Base-by-base conservation (phyloP, 345 rosid genomes). In the Psidium guajava region DNA sequence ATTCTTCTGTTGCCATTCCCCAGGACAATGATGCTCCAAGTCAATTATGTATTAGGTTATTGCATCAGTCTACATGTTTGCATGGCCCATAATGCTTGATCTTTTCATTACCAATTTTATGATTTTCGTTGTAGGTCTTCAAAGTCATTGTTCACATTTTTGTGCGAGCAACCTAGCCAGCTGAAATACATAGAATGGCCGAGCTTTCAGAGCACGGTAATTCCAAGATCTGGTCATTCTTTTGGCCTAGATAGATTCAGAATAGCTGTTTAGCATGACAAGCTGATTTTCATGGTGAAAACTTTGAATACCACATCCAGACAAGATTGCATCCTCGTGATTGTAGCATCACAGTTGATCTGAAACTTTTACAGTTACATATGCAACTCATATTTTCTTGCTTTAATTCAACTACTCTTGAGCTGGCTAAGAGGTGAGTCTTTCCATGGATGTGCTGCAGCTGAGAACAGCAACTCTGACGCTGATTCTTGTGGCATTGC, bases 101-200 rank as follows among this genome's bases (percentile, higher is more conserved):
- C 47, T 69, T 69, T 69, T 21, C 80, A 9, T 69, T 69, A 69
- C 80, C 24, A 54, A 27, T 82, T 82, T 40, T 82, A 16, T 52
- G 40, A 82, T 54, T 18, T 44, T 20, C 1, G 0, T 18, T 9
- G 1, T 52, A 82, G 83, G 83, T 82, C 83, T 54, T 82, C 18
- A 14, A 82, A 82, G 83, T 82, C 83, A 22, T 24, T 82, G 27
- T n/a, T 52, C 44, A 82, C 57, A 53, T 82, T 82, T 18, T 82
- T 82, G 57, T 5, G 83, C 1, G 83, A 82, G 59, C 83, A 82
- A 82, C 83, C 83, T 82, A 53, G 57, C 57, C 75, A 61, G 85
- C 56, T 84, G 81, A 84, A 84, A 58, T 50, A 50, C 85, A 64
- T 69, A 47, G 85, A 84, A 15, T 84, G 85, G 85, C 83, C 83